Evolutionary conservation across 2,329 filamentous ascomycete species (phyloP), one percentile per base, ranked within the genome.

Genomic region (Trematosphaeria pertusa): DNA sequence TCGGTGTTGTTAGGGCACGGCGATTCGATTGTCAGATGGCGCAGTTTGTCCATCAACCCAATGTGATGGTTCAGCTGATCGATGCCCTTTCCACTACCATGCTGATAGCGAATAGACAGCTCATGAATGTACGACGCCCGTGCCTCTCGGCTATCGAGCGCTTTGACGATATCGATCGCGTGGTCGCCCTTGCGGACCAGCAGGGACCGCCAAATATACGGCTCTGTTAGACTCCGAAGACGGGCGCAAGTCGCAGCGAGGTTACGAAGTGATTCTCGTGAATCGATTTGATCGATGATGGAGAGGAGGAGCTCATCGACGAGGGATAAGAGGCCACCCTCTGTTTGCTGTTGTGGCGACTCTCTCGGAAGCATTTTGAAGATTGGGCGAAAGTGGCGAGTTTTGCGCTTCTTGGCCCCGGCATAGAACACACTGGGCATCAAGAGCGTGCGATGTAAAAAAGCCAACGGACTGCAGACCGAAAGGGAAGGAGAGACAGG

Each of bases 1-100:
- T 65, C 64, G n/a, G 50, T 47, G 37, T 72, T 70, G 36, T 72
- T 72, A 10, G 66, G 65, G 46, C 69, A 72, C 0, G 68, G 66
- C 12, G 58, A 65, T 42, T 72, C 69, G 18, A 72, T 54, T 5
- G 57, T 62, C 35, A 72, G 48, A 31, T 66, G 56, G 11, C 61
- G 59, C 14, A 72, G 44, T 42, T 59, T 65, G 8, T 49, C 40
- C 59, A 71, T 65, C 21, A 60, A 24, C 4, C 45, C 46, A 10
- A 71, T 37, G 28, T 61, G 59, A 15, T 58, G 54, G 48, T 69
- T 64, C 4, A 71, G 39, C 3, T 61, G 46, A 37, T 66, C 65
- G 19, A 72, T 67, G 0, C 66, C 67, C 1, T 62, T 52, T 22
- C 57, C 55, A 18, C 52, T 8, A 3, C 54, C 21, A 18, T 62